Conservation (phyloP, 2,329 filamentous ascomycete genomes). For the Calcarisporium arbuscula region DNA sequence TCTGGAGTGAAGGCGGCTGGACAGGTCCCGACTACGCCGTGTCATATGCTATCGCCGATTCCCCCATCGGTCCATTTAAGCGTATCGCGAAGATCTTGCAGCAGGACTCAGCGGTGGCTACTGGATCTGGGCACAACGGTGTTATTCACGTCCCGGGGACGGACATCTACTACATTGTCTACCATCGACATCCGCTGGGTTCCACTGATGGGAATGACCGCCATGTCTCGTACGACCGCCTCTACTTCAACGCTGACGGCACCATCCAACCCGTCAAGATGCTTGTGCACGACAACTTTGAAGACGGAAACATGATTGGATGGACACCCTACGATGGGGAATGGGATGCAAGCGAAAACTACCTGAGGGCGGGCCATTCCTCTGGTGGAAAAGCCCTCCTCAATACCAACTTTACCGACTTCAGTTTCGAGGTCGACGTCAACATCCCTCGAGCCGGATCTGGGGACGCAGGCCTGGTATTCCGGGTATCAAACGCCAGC, state of each 20-base stretch:
- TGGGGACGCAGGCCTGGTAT: slow-evolving; percentile 27
- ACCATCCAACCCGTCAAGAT: slow-evolving; percentile 37
- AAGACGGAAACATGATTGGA: slow-evolving; percentile 29
- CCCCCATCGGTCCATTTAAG: slow-evolving; percentile 33
- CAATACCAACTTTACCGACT: slow-evolving; percentile 11
- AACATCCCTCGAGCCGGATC: slow-evolving; percentile 1
- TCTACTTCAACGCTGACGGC: slow-evolving; percentile 38
- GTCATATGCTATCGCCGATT: slow-evolving; percentile 35
- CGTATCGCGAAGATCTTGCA: slow-evolving; percentile 32
- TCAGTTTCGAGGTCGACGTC: slow-evolving; percentile 9
- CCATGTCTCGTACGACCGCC: slow-evolving; percentile 39
- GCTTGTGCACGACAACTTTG: slow-evolving; percentile 36
- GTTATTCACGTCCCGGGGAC: slow-evolving; percentile 37
- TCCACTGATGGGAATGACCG: slow-evolving; percentile 40
- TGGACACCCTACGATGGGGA: slow-evolving; percentile 23
- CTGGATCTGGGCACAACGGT: slow-evolving; percentile 37
- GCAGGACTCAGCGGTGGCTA: slow-evolving; percentile 33
- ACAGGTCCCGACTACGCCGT: slow-evolving; percentile 39
- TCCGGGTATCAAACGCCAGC: slow-evolving; percentile 21
- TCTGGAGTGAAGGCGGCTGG: slow-evolving; percentile 43
- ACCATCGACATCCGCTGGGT: slow-evolving; percentile 37
- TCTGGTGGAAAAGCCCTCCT: slow-evolving; percentile 7
- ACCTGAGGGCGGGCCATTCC: slow-evolving; percentile 1
- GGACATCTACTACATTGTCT: slow-evolving; percentile 41
- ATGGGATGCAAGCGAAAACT: slow-evolving; percentile 3